These are phyloP conservation scores for Sclerotinia borealis DNA, from an alignment of 2,329 filamentous ascomycete species.

Conservation along the genomic window DNA sequence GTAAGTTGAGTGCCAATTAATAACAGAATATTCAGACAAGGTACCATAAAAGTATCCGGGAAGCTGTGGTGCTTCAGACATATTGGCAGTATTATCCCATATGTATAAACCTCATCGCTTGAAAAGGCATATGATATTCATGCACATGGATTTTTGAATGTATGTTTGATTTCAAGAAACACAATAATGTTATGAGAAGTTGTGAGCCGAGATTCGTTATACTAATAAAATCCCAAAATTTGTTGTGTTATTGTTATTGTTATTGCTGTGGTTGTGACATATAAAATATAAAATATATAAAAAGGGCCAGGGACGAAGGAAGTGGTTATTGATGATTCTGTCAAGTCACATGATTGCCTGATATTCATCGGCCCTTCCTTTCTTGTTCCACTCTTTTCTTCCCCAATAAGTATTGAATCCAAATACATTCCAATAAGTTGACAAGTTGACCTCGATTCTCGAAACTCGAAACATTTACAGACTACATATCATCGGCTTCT, in stretches of 20 bases:
- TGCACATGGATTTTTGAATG: background rate
- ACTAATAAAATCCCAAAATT: background rate
- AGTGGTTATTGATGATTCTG: too few species aligned
- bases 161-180: background rate
- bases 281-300: too few species aligned
- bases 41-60: constrained; percentile 52
- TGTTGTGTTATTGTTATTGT: background rate
- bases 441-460: background rate
- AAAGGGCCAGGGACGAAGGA: too few species aligned
- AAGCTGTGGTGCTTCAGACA: constrained; percentile 31
- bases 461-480: background rate
- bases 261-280: background rate
- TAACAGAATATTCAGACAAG: background rate
- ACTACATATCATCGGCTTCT: background rate
- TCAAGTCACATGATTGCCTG: background rate
- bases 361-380: constrained; percentile 3
- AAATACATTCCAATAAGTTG: background rate
- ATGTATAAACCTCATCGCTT: background rate
- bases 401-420: background rate
- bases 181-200: background rate
- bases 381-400: background rate
- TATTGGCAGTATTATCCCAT: background rate
- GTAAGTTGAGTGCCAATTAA: background rate
- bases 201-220: background rate
- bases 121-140: background rate